Evolutionary conservation across 2,329 filamentous ascomycete genomes (phyloP).

Genomic region (Chrysosporium keratinophilum): DNA sequence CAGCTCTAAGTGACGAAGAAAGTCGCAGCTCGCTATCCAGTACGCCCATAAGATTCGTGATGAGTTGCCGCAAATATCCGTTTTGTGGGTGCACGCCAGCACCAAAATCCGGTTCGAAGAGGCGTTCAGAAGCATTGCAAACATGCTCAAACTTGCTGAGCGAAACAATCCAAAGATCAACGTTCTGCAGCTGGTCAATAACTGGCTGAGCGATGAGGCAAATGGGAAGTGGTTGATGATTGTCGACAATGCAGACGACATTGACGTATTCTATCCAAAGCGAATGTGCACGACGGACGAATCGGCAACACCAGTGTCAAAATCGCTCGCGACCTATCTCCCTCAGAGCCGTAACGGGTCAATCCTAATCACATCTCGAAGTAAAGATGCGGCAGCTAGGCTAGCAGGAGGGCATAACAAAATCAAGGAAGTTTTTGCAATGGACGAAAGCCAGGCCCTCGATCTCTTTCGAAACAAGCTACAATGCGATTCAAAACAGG

Average conservation of each 20-base stretch:
- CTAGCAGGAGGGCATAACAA: too few relatives aligned
- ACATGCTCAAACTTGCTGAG: constrained; percentile 13
- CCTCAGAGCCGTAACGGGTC: too few relatives aligned
- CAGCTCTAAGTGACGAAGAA: constrained; percentile 15
- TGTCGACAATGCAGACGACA: constrained; percentile 26
- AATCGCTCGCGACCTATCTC: too few relatives aligned
- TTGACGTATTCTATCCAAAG: constrained; percentile 8
- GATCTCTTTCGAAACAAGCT: too few relatives aligned
- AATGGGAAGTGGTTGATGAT: constrained; percentile 23
- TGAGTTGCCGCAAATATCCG: constrained; percentile 15
- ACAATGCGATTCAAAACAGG: too few relatives aligned
- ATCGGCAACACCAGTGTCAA: too few relatives aligned
- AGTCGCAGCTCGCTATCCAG: constrained; percentile 25
- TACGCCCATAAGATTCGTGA: constrained; percentile 20
- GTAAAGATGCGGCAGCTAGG: too few relatives aligned
- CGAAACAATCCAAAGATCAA: constrained; percentile 5
- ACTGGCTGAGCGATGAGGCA: constrained; percentile 9
- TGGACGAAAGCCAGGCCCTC: too few relatives aligned
- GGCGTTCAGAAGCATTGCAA: constrained; percentile 19
- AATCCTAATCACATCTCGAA: too few relatives aligned
- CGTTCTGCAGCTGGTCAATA: constrained; percentile 4
- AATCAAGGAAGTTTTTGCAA: too few relatives aligned
- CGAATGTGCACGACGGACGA: too few relatives aligned
- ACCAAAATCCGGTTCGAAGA: constrained; percentile 20
- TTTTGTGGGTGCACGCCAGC: constrained; percentile 26